phyloP scores from a whole-genome alignment of 495 filamentous ascomycete genomes.

The Pyrenula massariospora region DNA sequence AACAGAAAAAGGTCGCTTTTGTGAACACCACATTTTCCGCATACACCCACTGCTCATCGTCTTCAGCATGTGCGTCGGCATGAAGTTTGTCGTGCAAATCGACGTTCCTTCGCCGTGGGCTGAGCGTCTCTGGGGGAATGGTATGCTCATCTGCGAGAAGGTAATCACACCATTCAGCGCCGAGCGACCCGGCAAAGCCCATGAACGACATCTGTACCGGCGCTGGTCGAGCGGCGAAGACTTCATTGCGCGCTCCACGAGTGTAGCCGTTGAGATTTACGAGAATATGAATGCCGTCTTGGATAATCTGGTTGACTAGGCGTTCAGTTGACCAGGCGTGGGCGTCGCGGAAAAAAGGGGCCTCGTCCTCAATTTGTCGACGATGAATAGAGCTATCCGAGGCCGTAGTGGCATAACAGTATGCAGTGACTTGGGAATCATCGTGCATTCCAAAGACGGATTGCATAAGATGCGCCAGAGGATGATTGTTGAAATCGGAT shows the following conservation, averaged over 20 bases:
- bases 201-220: slow-evolving; percentile 99
- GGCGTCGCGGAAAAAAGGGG: slow-evolving; percentile 83
- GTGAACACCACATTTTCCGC: slow-evolving; percentile 94
- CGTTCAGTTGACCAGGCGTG: slow-evolving; percentile 77
- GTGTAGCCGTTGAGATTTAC: slow-evolving; percentile 98
- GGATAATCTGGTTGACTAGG: slow-evolving; percentile 78
- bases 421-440: slow-evolving; percentile 59
- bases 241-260: slow-evolving; percentile 89
- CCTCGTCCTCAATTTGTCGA: slow-evolving; percentile 87
- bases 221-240: slow-evolving; percentile 89
- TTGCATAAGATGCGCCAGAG: slow-evolving; percentile 94
- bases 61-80: slow-evolving; percentile 56
- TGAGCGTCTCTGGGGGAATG: slow-evolving; percentile 69
- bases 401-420: slow-evolving; percentile 92
- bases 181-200: slow-evolving; percentile 94
- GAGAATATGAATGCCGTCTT: slow-evolving; percentile 92
- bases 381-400: slow-evolving; percentile 89
- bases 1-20: slow-evolving; percentile 96
- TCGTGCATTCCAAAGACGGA: slow-evolving; percentile 94
- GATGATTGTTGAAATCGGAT: slow-evolving; percentile 98
- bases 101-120: slow-evolving; percentile 63
- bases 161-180: slow-evolving; percentile 98
- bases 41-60: slow-evolving; percentile 74
- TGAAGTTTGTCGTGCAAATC: slow-evolving; percentile 57
- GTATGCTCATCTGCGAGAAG: slow-evolving; percentile 83